Evolutionary conservation across 2,329 filamentous ascomycete genomes (phyloP), one percentile per base, ranked within the genome.

Genomic region (Sclerotinia glacialis): DNA sequence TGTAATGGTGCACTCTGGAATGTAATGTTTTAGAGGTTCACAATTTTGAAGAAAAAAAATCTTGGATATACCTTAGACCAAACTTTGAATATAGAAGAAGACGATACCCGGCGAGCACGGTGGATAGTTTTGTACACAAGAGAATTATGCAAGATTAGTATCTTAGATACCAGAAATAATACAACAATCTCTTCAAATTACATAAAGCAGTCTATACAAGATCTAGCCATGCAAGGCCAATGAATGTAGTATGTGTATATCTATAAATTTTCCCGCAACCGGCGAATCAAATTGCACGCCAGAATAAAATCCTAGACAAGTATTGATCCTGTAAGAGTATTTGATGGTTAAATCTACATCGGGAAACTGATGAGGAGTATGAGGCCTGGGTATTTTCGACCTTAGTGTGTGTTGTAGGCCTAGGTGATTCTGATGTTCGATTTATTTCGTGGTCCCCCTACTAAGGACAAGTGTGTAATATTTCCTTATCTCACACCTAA

Each of bases 401-500:
- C 37, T 40, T 40, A 40, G 37, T 14, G 37, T 40, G 37, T 12
- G 11, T 12, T 40, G 37, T 40, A 37, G 34, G 34, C 34, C 9
- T 37, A 37, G 34, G 11, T 37, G 12, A 40, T 40, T 40, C 37
- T 40, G 37, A 12, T 14, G 37, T 14, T 40, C 11, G 37, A 40
- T 40, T 14, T 40, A 40, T 40, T 40, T 40, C 12, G 37, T n/a
- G n/a, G n/a, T 40, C 37, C 37, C 50, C 34, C n/a, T 40, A 9
- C 44, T n/a, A 21, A 28, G 37, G 12, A 40, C 4, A 64, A 42
- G 18, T n/a, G 7, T 18, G 50, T 26, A 14, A 49, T 46, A 23
- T 52, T 16, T 9, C 23, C 37, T 26, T 23, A n/a, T 49, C 31
- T 37, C 31, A 44, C 1, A 62, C 68, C 58, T 73, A 77, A 65